A percentile compares a stretch with the other conserved stretches of the same genome.
phyloP scores from a whole-genome alignment of 1,284 basidiomycete genomes.

The Entoloma clypeatum region DNA sequence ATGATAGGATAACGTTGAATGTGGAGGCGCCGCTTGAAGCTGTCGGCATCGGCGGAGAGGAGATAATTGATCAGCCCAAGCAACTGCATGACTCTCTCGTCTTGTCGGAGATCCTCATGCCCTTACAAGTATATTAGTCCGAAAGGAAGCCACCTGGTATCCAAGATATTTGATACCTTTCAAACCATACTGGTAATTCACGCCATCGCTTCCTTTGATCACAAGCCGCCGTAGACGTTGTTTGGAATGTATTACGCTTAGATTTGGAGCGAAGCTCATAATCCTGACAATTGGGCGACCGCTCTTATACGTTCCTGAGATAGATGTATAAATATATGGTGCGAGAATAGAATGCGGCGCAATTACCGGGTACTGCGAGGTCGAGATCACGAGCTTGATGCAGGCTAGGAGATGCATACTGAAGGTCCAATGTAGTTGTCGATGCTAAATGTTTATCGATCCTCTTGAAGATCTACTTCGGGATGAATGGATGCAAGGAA shows the following conservation, averaged over 20 bases:
- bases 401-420: constrained; percentile 95
- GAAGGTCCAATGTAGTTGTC: constrained; percentile 89
- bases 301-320: constrained; percentile 87
- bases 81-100: constrained; percentile 99
- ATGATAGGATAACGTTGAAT: constrained; percentile 95
- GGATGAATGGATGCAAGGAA: constrained; percentile 7
- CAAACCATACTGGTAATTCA: constrained; percentile 89
- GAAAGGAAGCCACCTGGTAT: background rate
- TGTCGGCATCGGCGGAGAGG: constrained; percentile 88
- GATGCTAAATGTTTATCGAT: constrained; percentile 93
- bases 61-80: constrained; percentile 97
- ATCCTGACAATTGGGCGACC: constrained; percentile 88
- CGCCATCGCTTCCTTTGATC: constrained; percentile 88
- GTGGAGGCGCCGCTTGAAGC: constrained; percentile 94
- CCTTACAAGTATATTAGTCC: constrained; percentile 40
- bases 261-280: constrained; percentile 78
- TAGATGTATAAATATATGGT: constrained; percentile 9
- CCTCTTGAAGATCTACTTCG: constrained; percentile 84
- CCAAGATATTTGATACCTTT: constrained; percentile 73
- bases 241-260: constrained; percentile 96
- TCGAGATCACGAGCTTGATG: constrained; percentile 89
- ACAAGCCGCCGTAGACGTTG: constrained; percentile 91
- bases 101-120: constrained; percentile 99
- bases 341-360: background rate
- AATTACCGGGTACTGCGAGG: constrained; percentile 87